Evolutionary conservation across 257 asterid species (phyloP), one percentile per base, ranked within the genome.

Genomic region (Linderniella brevidens): DNA sequence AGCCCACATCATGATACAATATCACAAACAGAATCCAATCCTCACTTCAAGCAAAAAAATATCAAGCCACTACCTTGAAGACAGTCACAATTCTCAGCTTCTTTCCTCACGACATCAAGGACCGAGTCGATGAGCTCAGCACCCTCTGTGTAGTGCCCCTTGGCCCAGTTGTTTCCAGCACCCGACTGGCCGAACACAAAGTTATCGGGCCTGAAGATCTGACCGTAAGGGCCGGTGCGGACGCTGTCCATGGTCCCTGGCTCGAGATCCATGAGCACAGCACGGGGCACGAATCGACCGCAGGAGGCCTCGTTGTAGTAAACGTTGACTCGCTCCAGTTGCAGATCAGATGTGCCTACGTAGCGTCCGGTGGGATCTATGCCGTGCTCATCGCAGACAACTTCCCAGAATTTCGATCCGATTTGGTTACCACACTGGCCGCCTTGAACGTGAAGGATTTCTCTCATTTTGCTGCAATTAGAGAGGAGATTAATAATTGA

Each of bases 221-320:
- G 90, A 1, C 85, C 85, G 15, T 62, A 79, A 1, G 92, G 93
- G 45, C 93, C 86, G 50, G 92, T 78, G 13, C 93, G 78, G 29
- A 82, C 93, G 58, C 86, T 76, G 73, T 82, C 93, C 93, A 82
- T 82, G 15, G 93, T 82, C 32, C 93, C 93, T 29, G 93, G 93
- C 72, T 82, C 93, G 41, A 82, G 85, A 68, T 82, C 93, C 93
- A 82, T 82, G 58, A 82, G 93, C 73, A 82, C 92, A 16, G 93
- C 92, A 54, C 92, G 85, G 45, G 93, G 93, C 52, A 82, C 93
- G 50, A 69, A 81, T 63, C 93, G 70, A 38, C 93, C 86, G 49
- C 92, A 82, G 0, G 93, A 78, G 8, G 93, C 93, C 65, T 82
- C 93, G 36, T 78, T 82, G 64, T 78, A 82, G 60, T 82, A 82